These are phyloP conservation scores for Phytophthora tubulina DNA, from an alignment of 352 stramenopile genomes.

Conservation along the genomic window DNA sequence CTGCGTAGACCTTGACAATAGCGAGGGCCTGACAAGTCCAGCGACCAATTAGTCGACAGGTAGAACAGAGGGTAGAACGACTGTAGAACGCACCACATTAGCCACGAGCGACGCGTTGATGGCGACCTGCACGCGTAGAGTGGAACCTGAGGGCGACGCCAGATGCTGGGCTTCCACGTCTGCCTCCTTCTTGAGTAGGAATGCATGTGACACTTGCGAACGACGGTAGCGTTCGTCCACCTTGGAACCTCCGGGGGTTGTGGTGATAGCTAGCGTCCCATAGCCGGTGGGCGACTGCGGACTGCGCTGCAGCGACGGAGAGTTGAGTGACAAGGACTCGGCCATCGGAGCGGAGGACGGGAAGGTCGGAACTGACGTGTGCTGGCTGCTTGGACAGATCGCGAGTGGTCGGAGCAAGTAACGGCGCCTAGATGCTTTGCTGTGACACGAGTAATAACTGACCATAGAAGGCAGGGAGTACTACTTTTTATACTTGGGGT, in stretches of 20 bases:
- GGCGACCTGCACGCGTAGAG: conserved; percentile 65
- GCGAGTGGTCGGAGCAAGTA: conserved; percentile 11
- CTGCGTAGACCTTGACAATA: conserved; percentile 79
- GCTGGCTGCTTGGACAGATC: conserved; percentile 3
- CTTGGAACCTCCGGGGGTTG: conserved; percentile 29
- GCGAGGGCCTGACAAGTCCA: conserved; percentile 53
- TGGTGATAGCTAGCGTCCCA: conserved; percentile 29
- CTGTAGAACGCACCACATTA: conserved; percentile 67
- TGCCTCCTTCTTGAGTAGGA: conserved; percentile 70
- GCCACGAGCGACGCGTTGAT: conserved; percentile 76
- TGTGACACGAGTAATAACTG: too few species aligned
- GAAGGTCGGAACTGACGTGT: neutral
- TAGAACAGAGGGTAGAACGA: neutral
- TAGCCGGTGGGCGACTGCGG: conserved; percentile 32
- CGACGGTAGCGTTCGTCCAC: conserved; percentile 44
- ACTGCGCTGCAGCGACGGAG: conserved; percentile 18
- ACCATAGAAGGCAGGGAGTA: too few species aligned
- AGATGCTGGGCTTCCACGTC: conserved; percentile 53
- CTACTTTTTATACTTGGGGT: too few species aligned
- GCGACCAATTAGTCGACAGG: conserved; percentile 16
- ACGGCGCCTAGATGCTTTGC: too few species aligned
- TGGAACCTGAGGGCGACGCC: conserved; percentile 38
- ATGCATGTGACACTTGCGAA: conserved; percentile 80
- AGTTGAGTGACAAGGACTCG: conserved; percentile 24
- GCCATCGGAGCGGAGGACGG: conserved; percentile 11